Evolutionary conservation across 192 early-diverging fungal genomes (phyloP).

Genomic region (Paraglomus occultum): DNA sequence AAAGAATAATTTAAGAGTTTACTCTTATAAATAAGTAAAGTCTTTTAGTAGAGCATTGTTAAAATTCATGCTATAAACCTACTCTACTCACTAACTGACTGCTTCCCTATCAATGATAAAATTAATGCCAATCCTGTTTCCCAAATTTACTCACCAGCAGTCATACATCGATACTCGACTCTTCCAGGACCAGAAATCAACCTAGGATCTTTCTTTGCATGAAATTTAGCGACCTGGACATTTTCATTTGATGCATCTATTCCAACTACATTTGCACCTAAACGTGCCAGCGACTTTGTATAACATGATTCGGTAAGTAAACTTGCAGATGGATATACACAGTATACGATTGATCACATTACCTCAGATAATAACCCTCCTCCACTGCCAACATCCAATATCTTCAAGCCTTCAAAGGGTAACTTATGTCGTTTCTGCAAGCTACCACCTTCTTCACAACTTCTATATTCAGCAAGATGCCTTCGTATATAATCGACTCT

Average conservation of each 20-base stretch:
- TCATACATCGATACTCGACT: slow-evolving; percentile 63
- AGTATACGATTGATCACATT: slow-evolving; percentile 7
- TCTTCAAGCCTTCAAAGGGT: slow-evolving; percentile 54
- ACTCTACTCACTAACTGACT: not conserved
- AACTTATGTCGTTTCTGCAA: slow-evolving; percentile 3
- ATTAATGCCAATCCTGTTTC: slow-evolving; percentile 27
- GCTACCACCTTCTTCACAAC: slow-evolving; percentile 2
- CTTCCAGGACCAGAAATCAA: slow-evolving; percentile 49
- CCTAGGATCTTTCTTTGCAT: slow-evolving; percentile 66
- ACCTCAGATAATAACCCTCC: slow-evolving; percentile 89
- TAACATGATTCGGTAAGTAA: not conserved
- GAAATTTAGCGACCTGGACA: slow-evolving; percentile 72
- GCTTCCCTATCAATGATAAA: not conserved
- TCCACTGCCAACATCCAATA: slow-evolving; percentile 93
- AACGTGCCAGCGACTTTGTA: slow-evolving; percentile 63
- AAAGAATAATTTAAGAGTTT: no score
- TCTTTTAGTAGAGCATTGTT: no score
- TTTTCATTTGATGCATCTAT: slow-evolving; percentile 87
- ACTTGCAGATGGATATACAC: not conserved
- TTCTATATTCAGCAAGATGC: slow-evolving; percentile 33
- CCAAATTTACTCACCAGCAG: slow-evolving; percentile 48
- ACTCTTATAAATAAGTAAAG: no score
- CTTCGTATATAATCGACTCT: slow-evolving; percentile 77
- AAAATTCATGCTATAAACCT: not conserved
- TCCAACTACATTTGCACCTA: slow-evolving; percentile 73